Conservation (phyloP, 2,329 filamentous ascomycete species). For the Beauveria bassiana region DNA sequence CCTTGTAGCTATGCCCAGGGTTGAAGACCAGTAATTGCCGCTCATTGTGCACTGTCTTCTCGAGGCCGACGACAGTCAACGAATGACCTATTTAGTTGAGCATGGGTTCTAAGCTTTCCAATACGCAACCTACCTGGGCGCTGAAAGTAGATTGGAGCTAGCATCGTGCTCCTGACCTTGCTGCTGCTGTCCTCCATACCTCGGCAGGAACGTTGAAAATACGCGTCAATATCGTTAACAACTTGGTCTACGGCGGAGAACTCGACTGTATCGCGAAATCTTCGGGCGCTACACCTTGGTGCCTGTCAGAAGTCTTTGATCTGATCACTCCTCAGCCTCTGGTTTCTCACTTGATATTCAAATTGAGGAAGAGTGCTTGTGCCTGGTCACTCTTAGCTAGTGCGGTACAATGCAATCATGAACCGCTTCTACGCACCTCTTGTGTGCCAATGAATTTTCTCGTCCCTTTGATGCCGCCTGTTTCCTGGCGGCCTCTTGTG, state of each 20-base stretch:
- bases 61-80: constrained; percentile 80
- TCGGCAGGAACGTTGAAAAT: constrained; percentile 44
- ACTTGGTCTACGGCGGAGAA: constrained; percentile 41
- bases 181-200: constrained; percentile 32
- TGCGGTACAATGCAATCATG: background rate
- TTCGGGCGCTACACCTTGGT: background rate
- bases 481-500: constrained; percentile 64
- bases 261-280: background rate
- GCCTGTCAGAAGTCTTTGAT: background rate
- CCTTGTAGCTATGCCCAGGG: constrained; percentile 67
- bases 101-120: background rate
- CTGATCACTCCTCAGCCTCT: background rate
- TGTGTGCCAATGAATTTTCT: constrained; percentile 93
- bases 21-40: constrained; percentile 79
- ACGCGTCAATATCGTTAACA: constrained; percentile 61
- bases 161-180: constrained; percentile 55
- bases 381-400: background rate
- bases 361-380: background rate
- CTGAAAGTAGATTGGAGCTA: constrained; percentile 87
- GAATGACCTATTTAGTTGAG: constrained; percentile 60
- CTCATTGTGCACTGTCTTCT: constrained; percentile 56
- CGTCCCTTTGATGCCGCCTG: constrained; percentile 78
- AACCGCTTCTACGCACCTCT: constrained; percentile 48
- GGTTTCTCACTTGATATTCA: background rate
- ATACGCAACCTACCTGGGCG: constrained; percentile 51